phyloP scores from a whole-genome alignment of 352 stramenopile species.

The Pythium monospermum region DNA sequence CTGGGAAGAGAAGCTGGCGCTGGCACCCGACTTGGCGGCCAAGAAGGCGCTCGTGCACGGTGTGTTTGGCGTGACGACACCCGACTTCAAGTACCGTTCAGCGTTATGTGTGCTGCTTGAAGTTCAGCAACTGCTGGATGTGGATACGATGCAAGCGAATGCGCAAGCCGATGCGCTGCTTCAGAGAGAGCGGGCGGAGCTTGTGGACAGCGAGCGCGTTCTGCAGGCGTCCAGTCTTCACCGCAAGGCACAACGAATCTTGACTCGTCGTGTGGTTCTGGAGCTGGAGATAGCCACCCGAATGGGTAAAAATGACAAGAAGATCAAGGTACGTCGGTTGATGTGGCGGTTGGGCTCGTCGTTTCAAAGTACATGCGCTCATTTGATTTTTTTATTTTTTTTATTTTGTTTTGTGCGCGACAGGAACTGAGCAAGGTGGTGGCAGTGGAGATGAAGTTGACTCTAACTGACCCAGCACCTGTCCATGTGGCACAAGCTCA shows the following conservation, averaged over 20 bases:
- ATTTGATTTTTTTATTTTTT: no score
- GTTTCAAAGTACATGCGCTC: no score
- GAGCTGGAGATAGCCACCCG: slow-evolving; percentile 37
- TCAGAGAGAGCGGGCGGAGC: slow-evolving; percentile 2
- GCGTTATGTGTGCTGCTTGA: slow-evolving; percentile 26
- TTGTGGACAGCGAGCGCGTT: slow-evolving; percentile 13
- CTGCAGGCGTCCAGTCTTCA: slow-evolving; percentile 18
- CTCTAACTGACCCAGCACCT: slow-evolving; percentile 26
- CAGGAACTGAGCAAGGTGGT: slow-evolving; percentile 12
- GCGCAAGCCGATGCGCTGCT: slow-evolving; percentile 22
- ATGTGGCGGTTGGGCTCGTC: no score
- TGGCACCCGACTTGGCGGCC: slow-evolving; percentile 16
- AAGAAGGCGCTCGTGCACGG: slow-evolving; percentile 15
- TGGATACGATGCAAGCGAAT: not conserved
- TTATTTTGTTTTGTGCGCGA: slow-evolving; percentile 9
- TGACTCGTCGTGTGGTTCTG: slow-evolving; percentile 29
- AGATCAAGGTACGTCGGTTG: slow-evolving; percentile 13
- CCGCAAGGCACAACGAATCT: slow-evolving; percentile 28
- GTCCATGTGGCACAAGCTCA: slow-evolving; percentile 8
- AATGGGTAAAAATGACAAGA: slow-evolving; percentile 15
- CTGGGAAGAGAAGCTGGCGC: slow-evolving; percentile 23
- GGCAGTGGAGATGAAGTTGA: slow-evolving; percentile 21
- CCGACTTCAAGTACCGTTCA: slow-evolving; percentile 11
- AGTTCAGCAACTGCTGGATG: slow-evolving; percentile 31
- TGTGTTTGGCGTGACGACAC: slow-evolving; percentile 3